Base-by-base conservation (phyloP, 352 stramenopile species). In the Phytopythium cucurbitacearum region DNA sequence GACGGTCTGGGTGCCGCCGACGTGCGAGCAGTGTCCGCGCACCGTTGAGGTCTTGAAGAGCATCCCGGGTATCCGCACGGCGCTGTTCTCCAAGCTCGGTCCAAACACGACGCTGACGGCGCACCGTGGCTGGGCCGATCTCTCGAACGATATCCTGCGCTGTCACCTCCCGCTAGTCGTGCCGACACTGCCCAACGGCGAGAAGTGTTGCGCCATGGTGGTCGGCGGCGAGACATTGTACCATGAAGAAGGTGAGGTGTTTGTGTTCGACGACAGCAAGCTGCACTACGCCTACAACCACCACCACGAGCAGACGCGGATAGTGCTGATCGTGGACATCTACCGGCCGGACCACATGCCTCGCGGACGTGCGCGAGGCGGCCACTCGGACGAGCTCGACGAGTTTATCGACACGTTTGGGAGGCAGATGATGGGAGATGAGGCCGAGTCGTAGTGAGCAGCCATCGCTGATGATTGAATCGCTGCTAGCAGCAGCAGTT, bases 201-300 rank as follows among this genome's bases (percentile, higher is more conserved):
- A 73, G 37, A 61, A 61, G 5, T 89, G 78, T 62, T 94, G 84
- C 54, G 75, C 79, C 13, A 89, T 91, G 71, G 79, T 94, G 4
- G 84, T 94, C 8, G 77, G 76, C 9, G 81, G 76, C 13, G 76
- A 96, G 63, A 72, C 73, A 2, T 61, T 69, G 4, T 77, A 76
- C 44, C 88, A 97, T 55, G 49, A 60, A n/a, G 72, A 91, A 55
- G 68, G 78, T 12, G 72, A 93, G 56, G 63, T 97, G 32, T 72
- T 96, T 37, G 88, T 97, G 10, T 97, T 97, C 58, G 88, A 97
- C 66, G 88, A 97, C 64, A 95, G 83, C 65, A 97, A 97, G 60
- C 69, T 95, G 46, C 88, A 97, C 67, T 89, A 87, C 48, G 86
- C 85, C 50, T 95, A 78, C 64, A 95, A 95, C 63, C 57, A 84